These are phyloP conservation scores for Annulohypoxylon stygium DNA, from an alignment of 495 filamentous ascomycete genomes.

Conservation along the genomic window DNA sequence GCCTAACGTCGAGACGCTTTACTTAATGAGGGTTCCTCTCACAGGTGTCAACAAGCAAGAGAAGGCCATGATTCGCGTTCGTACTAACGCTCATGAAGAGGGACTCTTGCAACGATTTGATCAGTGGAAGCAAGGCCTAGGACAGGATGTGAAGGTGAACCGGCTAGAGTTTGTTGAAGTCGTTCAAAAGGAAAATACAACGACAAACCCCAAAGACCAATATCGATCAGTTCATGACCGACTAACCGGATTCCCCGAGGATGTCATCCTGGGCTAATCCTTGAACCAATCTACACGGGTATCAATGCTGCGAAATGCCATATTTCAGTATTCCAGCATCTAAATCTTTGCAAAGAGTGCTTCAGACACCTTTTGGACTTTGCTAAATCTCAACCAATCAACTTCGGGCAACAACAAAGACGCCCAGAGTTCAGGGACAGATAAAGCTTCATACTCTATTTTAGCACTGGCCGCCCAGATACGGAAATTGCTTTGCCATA, in stretches of 20 bases:
- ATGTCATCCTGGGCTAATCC: slow-evolving; percentile 45
- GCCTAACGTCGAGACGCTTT: slow-evolving; percentile 50
- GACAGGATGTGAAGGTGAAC: slow-evolving; percentile 19
- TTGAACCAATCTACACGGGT: neutral
- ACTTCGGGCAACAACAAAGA: neutral
- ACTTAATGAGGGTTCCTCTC: slow-evolving; percentile 45
- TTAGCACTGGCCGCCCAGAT: neutral
- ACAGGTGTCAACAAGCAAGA: slow-evolving; percentile 40
- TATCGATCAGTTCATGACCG: slow-evolving; percentile 42
- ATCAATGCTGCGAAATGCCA: neutral
- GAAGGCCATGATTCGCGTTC: slow-evolving; percentile 51
- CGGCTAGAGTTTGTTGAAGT: slow-evolving; percentile 48
- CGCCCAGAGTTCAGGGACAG: neutral
- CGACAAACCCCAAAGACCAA: slow-evolving; percentile 14
- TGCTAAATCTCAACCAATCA: neutral
- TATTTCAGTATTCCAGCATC: neutral
- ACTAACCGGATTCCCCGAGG: slow-evolving; percentile 42
- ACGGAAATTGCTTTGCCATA: neutral
- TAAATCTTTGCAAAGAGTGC: neutral
- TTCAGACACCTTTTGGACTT: neutral
- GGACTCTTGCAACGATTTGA: slow-evolving; percentile 37
- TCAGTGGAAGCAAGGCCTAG: slow-evolving; percentile 42
- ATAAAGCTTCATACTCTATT: neutral
- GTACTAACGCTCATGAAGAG: slow-evolving; percentile 29
- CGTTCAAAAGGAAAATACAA: slow-evolving; percentile 32